These are phyloP conservation scores for barley (Hordeum vulgare) DNA, from an alignment of 176 grass and related monocot species.

Conservation along the genomic window DNA sequence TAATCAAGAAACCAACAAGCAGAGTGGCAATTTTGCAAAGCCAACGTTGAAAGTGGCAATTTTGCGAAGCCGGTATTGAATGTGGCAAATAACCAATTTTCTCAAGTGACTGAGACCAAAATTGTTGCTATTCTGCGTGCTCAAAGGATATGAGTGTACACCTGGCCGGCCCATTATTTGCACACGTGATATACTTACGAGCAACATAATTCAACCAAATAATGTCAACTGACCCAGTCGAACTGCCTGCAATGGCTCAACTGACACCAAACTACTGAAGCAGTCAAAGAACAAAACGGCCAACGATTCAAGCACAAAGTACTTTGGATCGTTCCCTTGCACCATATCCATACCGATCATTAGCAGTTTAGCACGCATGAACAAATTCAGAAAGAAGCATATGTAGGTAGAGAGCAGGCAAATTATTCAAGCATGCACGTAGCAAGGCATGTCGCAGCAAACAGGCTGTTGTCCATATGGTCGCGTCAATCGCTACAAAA, in stretches of 20 bases:
- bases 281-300: background rate
- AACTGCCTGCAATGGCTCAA: background rate
- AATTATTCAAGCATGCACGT: slow-evolving; percentile 31
- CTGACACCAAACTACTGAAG: background rate
- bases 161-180: background rate
- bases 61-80: too few species aligned
- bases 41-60: too few species aligned
- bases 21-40: too few species aligned
- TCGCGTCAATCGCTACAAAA: background rate
- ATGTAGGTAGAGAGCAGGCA: background rate
- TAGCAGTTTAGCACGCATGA: background rate
- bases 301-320: background rate
- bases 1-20: too few species aligned
- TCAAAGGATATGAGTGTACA: background rate
- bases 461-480: slow-evolving; percentile 7
- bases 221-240: background rate
- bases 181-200: background rate
- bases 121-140: background rate
- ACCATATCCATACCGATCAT: background rate
- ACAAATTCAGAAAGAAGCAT: background rate
- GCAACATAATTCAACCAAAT: background rate
- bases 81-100: too few species aligned
- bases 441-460: slow-evolving; percentile 16
- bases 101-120: too few species aligned
- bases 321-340: background rate